Evolutionary conservation across 2,329 filamentous ascomycete species (phyloP).

Genomic region (Cladosporium oxysporum): DNA sequence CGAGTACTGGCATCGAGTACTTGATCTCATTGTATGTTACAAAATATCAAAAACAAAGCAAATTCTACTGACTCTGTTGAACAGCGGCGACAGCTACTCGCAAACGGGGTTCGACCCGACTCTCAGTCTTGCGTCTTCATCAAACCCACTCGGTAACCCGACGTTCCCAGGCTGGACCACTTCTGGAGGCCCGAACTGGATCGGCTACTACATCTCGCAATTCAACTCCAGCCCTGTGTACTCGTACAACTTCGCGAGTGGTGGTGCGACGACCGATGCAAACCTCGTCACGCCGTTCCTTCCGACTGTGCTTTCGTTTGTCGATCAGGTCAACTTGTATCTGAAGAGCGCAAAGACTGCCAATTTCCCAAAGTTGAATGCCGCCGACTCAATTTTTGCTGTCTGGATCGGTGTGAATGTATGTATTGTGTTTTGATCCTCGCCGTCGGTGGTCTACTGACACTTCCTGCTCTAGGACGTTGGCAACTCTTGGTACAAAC

Average conservation of each 20-base stretch:
- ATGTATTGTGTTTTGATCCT: neutral
- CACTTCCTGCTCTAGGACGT: slow-evolving; percentile 41
- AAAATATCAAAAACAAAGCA: neutral
- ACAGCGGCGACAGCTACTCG: slow-evolving; percentile 60
- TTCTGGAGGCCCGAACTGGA: slow-evolving; percentile 55
- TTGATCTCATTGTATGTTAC: slow-evolving; percentile 15
- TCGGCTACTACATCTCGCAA: slow-evolving; percentile 51
- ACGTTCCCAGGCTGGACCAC: slow-evolving; percentile 45
- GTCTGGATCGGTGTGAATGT: slow-evolving; percentile 54
- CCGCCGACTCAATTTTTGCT: slow-evolving; percentile 45
- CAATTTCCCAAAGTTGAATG: slow-evolving; percentile 39
- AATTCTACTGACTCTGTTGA: slow-evolving; percentile 25
- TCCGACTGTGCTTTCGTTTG: slow-evolving; percentile 52
- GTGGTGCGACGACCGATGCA: slow-evolving; percentile 47
- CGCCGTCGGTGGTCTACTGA: neutral
- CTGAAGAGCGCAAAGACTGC: slow-evolving; percentile 33
- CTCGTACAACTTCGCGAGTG: slow-evolving; percentile 56
- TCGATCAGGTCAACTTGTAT: slow-evolving; percentile 53
- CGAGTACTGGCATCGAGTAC: slow-evolving; percentile 1
- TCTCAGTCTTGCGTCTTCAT: slow-evolving; percentile 52
- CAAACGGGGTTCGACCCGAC: slow-evolving; percentile 60
- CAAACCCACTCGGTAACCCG: slow-evolving; percentile 65
- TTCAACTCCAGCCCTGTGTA: slow-evolving; percentile 50
- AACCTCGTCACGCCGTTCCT: slow-evolving; percentile 54
- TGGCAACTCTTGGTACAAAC: slow-evolving; percentile 50